A percentile compares a stretch with the other conserved stretches of the same genome.
Conservation (phyloP, 2,329 filamentous ascomycete genomes). For the Cercospora zeina region DNA sequence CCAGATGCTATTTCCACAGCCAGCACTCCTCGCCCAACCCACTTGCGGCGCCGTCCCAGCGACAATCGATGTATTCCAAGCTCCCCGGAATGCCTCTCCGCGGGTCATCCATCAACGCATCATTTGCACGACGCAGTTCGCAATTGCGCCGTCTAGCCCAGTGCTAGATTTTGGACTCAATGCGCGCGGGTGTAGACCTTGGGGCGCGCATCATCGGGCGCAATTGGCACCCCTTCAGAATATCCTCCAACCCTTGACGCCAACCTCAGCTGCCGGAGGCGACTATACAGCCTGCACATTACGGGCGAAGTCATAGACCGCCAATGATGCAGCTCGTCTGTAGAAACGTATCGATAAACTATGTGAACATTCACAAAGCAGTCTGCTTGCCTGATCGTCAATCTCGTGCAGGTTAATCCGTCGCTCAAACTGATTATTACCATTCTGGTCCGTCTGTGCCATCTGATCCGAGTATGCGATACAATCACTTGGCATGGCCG, state of each 20-base stretch:
- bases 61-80: background rate
- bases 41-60: background rate
- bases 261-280: background rate
- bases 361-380: background rate
- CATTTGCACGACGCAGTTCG: background rate
- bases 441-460: slow-evolving; percentile 1
- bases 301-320: background rate
- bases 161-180: background rate
- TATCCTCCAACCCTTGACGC: background rate
- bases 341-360: background rate
- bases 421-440: background rate
- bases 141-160: background rate
- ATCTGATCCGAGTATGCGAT: slow-evolving; percentile 3
- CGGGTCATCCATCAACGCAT: background rate
- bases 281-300: background rate
- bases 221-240: background rate
- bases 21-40: background rate
- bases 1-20: background rate
- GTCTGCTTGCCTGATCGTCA: slow-evolving; percentile 1
- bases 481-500: slow-evolving; percentile 30
- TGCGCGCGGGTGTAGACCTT: background rate
- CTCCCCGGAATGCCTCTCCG: background rate
- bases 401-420: background rate
- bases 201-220: too few species aligned
- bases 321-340: slow-evolving; percentile 1